A percentile compares a stretch with the other conserved stretches of the same genome.
phyloP scores from a whole-genome alignment of 192 early-diverging fungal genomes.

The Entomortierella beljakovae region DNA sequence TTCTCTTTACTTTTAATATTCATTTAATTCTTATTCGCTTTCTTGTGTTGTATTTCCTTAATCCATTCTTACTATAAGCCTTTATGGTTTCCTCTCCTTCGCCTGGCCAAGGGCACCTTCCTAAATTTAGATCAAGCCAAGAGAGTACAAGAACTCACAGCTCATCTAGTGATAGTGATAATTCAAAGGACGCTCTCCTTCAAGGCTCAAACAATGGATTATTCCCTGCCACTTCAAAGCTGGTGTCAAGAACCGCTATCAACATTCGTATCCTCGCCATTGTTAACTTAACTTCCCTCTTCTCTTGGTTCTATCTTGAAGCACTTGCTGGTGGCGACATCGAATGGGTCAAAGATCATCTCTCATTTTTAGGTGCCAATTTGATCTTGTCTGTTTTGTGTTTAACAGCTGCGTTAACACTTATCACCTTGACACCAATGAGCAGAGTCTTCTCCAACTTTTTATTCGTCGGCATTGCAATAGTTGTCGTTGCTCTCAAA shows the following conservation, averaged over 20 bases:
- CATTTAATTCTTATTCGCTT: too few species aligned
- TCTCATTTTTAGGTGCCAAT: conserved; percentile 59
- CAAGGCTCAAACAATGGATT: not conserved
- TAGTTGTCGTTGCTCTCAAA: conserved; percentile 51
- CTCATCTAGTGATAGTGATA: too few species aligned
- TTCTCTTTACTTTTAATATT: too few species aligned
- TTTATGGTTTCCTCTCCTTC: too few species aligned
- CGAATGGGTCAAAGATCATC: conserved; percentile 61
- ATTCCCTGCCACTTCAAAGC: too few species aligned
- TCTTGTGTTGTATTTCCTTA: too few species aligned
- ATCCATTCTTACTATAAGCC: too few species aligned
- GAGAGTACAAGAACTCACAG: too few species aligned
- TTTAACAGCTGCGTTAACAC: conserved; percentile 53
- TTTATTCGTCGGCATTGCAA: conserved; percentile 9
- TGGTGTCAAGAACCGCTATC: too few species aligned
- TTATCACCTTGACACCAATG: conserved; percentile 59
- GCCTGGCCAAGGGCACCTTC: too few species aligned
- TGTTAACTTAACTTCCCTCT: conserved; percentile 35
- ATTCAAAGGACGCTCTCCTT: too few species aligned
- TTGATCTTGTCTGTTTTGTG: conserved; percentile 58
- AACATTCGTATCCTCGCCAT: conserved; percentile 38
- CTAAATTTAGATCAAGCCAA: too few species aligned
- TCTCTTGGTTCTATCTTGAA: conserved; percentile 49
- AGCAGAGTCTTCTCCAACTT: conserved; percentile 34
- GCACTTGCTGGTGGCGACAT: conserved; percentile 59